Evolutionary conservation across 768 basidiomycete genomes (phyloP).

Genomic region (Royoungia palumana): DNA sequence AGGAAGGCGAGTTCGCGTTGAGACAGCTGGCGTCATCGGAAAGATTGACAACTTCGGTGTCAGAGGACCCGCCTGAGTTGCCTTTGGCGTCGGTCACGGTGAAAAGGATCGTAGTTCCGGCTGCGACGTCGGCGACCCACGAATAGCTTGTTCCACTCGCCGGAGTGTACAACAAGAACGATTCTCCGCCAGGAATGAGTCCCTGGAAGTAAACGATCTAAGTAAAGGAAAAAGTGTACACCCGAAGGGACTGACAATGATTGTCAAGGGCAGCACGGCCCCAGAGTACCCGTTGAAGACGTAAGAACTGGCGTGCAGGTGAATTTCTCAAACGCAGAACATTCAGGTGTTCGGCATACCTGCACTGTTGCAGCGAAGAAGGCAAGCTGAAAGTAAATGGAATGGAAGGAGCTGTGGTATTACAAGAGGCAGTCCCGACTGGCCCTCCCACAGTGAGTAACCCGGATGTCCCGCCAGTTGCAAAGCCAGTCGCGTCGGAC

Average conservation of each 20-base stretch:
- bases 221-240: not conserved
- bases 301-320: slow-evolving; percentile 38
- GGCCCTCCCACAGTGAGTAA: slow-evolving; percentile 49
- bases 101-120: slow-evolving; percentile 58
- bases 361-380: slow-evolving; percentile 56
- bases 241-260: slow-evolving; percentile 39
- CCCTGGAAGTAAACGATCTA: slow-evolving; percentile 36
- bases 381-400: slow-evolving; percentile 51
- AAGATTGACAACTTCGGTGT: slow-evolving; percentile 43
- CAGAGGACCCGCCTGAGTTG: slow-evolving; percentile 58
- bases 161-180: slow-evolving; percentile 44
- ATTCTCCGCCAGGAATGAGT: slow-evolving; percentile 59
- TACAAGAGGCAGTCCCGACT: slow-evolving; percentile 42
- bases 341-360: slow-evolving; percentile 34
- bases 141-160: slow-evolving; percentile 34
- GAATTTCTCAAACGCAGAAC: slow-evolving; percentile 1
- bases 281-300: slow-evolving; percentile 41
- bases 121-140: slow-evolving; percentile 58
- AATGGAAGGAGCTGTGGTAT: slow-evolving; percentile 42
- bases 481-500: slow-evolving; percentile 72
- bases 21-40: slow-evolving; percentile 53
- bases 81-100: slow-evolving; percentile 50
- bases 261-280: slow-evolving; percentile 53
- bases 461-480: slow-evolving; percentile 54
- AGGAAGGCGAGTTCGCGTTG: slow-evolving; percentile 49